phyloP scores from a whole-genome alignment of 73 alveolate genomes.

The Tetrahymena borealis region DNA sequence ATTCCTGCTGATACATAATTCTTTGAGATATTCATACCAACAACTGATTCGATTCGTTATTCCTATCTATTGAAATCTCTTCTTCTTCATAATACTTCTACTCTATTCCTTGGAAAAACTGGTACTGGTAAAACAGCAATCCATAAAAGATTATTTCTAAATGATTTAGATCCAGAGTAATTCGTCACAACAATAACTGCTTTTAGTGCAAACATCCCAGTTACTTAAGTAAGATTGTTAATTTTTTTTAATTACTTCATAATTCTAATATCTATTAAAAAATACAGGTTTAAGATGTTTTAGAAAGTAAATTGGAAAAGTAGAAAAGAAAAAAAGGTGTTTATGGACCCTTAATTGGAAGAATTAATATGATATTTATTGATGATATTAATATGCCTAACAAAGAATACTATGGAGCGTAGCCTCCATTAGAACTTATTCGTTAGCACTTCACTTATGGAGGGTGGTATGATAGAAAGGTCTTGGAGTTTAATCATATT shows the following conservation, averaged over 20 bases:
- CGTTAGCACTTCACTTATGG: constrained; percentile 85
- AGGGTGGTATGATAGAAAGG: constrained; percentile 94
- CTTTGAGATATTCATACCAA: constrained; percentile 79
- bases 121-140: constrained; percentile 95
- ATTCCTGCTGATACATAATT: constrained; percentile 68
- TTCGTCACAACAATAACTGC: constrained; percentile 68
- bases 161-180: constrained; percentile 65
- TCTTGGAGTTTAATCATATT: constrained; percentile 53
- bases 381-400: constrained; percentile 98
- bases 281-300: constrained; percentile 65
- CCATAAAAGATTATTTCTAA: constrained; percentile 75
- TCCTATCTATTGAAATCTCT: constrained; percentile 62
- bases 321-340: constrained; percentile 93
- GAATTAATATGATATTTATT: constrained; percentile 83
- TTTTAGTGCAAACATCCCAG: constrained; percentile 54
- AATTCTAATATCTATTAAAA: not conserved
- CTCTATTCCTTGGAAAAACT: constrained; percentile 89
- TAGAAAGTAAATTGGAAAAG: constrained; percentile 63
- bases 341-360: constrained; percentile 89
- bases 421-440: constrained; percentile 92
- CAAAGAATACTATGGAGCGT: constrained; percentile 95
- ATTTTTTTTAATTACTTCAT: not conserved
- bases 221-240: not conserved
- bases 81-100: constrained; percentile 50
- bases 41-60: constrained; percentile 93